These are phyloP conservation scores for Serendipita sp. DNA, from an alignment of 768 basidiomycete genomes.

Conservation along the genomic window DNA sequence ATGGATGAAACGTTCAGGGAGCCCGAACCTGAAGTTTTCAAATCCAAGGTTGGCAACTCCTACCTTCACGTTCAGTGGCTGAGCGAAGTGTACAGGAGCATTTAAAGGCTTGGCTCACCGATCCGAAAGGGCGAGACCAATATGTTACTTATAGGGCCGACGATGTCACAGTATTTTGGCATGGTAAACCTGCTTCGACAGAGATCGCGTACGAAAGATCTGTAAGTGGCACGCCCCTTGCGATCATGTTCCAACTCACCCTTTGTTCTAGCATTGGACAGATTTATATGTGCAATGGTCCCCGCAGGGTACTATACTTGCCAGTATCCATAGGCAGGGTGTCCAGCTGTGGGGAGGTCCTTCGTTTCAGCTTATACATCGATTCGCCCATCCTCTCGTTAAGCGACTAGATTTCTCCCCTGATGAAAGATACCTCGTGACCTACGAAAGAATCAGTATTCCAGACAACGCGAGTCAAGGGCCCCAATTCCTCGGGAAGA, in stretches of 20 bases:
- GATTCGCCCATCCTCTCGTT: slow-evolving; percentile 89
- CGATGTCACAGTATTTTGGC: slow-evolving; percentile 83
- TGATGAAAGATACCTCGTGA: slow-evolving; percentile 89
- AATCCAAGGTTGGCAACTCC: slow-evolving; percentile 42
- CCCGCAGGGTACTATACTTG: slow-evolving; percentile 84
- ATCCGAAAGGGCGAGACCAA: slow-evolving; percentile 86
- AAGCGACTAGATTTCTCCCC: slow-evolving; percentile 96
- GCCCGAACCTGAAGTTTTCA: slow-evolving; percentile 57
- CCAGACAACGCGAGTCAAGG: slow-evolving; percentile 69
- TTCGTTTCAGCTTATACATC: slow-evolving; percentile 75
- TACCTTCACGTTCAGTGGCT: background rate
- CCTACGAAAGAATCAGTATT: slow-evolving; percentile 87
- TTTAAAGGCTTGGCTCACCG: slow-evolving; percentile 86
- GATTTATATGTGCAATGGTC: slow-evolving; percentile 97
- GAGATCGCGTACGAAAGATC: slow-evolving; percentile 62
- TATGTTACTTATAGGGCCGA: slow-evolving; percentile 88
- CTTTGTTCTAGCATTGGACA: slow-evolving; percentile 63
- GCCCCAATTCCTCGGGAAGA: slow-evolving; percentile 72
- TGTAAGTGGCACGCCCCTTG: slow-evolving; percentile 28
- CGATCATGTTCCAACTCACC: slow-evolving; percentile 2
- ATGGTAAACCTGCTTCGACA: slow-evolving; percentile 75
- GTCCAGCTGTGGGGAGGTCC: slow-evolving; percentile 91
- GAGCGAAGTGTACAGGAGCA: slow-evolving; percentile 50
- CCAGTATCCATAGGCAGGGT: slow-evolving; percentile 88
- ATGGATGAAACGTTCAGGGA: slow-evolving; percentile 68